A percentile compares a stretch with the other conserved stretches of the same genome.
Conservation (phyloP, 2,329 filamentous ascomycete genomes). For the Fusarium sp. region DNA sequence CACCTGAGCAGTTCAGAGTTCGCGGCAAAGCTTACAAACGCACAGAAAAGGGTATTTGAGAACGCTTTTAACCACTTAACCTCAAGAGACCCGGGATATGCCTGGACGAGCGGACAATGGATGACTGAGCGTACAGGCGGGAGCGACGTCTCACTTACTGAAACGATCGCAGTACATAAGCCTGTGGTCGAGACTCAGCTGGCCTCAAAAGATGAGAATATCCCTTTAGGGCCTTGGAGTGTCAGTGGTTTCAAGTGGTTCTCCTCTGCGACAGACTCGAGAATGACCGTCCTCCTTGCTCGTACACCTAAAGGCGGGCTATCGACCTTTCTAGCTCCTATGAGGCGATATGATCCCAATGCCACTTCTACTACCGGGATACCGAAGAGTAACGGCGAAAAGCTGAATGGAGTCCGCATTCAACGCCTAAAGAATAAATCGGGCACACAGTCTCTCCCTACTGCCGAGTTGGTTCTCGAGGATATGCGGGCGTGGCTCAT, state of each 20-base stretch:
- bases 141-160: constrained; percentile 76
- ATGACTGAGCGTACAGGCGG: constrained; percentile 81
- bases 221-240: constrained; percentile 68
- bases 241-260: constrained; percentile 78
- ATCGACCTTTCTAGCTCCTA: constrained; percentile 71
- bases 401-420: constrained; percentile 76
- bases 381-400: constrained; percentile 50
- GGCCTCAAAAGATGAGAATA: constrained; percentile 38
- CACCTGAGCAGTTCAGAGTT: constrained; percentile 56
- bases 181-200: constrained; percentile 9
- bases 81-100: constrained; percentile 61
- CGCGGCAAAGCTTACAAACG: constrained; percentile 44
- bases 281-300: constrained; percentile 74
- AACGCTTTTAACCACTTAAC: constrained; percentile 67
- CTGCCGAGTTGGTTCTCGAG: constrained; percentile 76
- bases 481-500: constrained; percentile 75
- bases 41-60: constrained; percentile 61
- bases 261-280: constrained; percentile 52
- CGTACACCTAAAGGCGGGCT: constrained; percentile 58
- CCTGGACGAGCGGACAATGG: constrained; percentile 83
- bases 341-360: constrained; percentile 60
- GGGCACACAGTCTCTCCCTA: constrained; percentile 77
- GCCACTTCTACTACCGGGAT: constrained; percentile 51
- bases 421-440: constrained; percentile 80
- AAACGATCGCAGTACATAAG: constrained; percentile 67